Conservation (phyloP, 805 yeast species). For the Candida ponderosae region DNA sequence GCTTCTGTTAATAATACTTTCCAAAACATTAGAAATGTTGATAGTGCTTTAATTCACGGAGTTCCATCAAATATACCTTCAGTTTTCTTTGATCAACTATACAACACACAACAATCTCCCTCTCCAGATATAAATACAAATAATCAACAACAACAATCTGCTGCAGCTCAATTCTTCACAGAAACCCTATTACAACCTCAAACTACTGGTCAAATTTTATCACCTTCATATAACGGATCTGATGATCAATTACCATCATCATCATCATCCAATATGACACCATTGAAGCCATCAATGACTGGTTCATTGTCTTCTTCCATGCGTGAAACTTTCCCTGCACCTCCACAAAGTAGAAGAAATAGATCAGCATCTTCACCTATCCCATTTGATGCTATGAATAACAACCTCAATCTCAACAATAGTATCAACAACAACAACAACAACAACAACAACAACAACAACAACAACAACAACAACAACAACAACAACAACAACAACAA, state of each 20-base stretch:
- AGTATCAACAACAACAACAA: not conserved
- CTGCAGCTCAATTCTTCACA: conserved; percentile 19
- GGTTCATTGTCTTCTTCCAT: conserved; percentile 31
- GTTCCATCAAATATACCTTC: conserved; percentile 47
- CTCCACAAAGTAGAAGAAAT: conserved; percentile 7
- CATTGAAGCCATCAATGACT: conserved; percentile 30
- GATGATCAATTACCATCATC: conserved; percentile 8
- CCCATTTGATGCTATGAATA: conserved; percentile 5
- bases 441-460: conserved; percentile 7
- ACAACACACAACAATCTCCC: not conserved
- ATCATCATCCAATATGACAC: conserved; percentile 8
- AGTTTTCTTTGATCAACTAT: conserved; percentile 22
- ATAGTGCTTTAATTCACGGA: conserved; percentile 69
- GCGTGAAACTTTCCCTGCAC: conserved; percentile 13
- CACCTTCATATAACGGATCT: conserved; percentile 13
- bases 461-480: conserved; percentile 9
- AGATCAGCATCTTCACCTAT: conserved; percentile 17
- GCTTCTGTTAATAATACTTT: conserved; percentile 68
- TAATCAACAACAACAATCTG: conserved; percentile 1
- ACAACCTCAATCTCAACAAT: not conserved
- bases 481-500: conserved; percentile 11
- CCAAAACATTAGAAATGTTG: conserved; percentile 65
- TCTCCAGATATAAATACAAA: not conserved
- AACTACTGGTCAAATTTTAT: conserved; percentile 5
- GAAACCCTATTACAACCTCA: conserved; percentile 18